phyloP scores from a whole-genome alignment of 2,329 filamentous ascomycete species.

The Aspergillus tamarii region DNA sequence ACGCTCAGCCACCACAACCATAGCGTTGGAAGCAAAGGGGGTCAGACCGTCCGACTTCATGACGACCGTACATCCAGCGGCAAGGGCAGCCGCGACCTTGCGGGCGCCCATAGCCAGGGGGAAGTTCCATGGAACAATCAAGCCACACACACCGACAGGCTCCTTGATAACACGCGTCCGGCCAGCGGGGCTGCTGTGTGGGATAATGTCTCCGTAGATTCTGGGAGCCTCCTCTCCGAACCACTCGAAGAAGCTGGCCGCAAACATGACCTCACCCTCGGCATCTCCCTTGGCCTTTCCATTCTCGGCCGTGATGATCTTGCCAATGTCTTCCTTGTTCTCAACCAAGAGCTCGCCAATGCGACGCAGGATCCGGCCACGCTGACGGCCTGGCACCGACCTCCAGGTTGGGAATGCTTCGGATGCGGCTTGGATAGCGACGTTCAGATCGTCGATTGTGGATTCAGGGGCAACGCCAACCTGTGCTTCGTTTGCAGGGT shows the following conservation, averaged over 20 bases:
- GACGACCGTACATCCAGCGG: conserved; percentile 88
- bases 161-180: conserved; percentile 62
- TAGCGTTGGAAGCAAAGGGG: conserved; percentile 79
- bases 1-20: conserved; percentile 79
- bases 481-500: conserved; percentile 75
- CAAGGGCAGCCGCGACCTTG: conserved; percentile 62
- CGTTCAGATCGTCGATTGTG: conserved; percentile 70
- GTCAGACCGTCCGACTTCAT: conserved; percentile 88
- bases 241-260: conserved; percentile 62
- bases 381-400: conserved; percentile 60
- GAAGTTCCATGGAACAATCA: conserved; percentile 70
- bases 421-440: conserved; percentile 76
- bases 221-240: conserved; percentile 62
- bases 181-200: conserved; percentile 57
- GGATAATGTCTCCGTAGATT: conserved; percentile 60
- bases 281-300: conserved; percentile 65
- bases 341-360: conserved; percentile 66
- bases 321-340: conserved; percentile 64
- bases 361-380: conserved; percentile 60
- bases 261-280: conserved; percentile 58
- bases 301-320: conserved; percentile 67
- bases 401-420: conserved; percentile 65
- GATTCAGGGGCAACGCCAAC: conserved; percentile 82
- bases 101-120: conserved; percentile 52
- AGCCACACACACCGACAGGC: conserved; percentile 65